A percentile compares a stretch with the other conserved stretches of the same genome.
Evolutionary conservation across 2,329 filamentous ascomycete genomes (phyloP).

Genomic region (Cladosporium cucumerinum): DNA sequence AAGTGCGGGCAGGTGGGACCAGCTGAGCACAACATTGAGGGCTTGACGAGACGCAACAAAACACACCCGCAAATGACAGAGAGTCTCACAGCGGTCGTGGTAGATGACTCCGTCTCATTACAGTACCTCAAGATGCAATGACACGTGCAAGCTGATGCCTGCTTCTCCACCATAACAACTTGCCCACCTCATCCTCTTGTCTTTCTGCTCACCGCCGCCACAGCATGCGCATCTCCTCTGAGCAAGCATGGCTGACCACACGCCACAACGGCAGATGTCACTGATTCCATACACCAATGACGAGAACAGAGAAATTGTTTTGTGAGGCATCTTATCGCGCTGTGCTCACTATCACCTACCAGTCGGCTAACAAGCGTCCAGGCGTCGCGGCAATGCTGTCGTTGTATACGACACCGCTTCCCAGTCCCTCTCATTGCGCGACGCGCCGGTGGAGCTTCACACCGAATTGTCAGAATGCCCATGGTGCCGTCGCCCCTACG

Average conservation of each 20-base stretch:
- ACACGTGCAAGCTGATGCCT: neutral
- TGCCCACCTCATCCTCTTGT: neutral
- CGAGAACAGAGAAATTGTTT: slow-evolving; percentile 67
- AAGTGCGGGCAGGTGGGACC: slow-evolving; percentile 3
- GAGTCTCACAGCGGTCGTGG: neutral
- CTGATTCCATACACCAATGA: slow-evolving; percentile 74
- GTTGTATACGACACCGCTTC: slow-evolving; percentile 87
- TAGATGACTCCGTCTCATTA: neutral
- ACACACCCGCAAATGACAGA: neutral
- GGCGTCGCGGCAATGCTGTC: slow-evolving; percentile 87
- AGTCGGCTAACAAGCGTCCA: slow-evolving; percentile 37
- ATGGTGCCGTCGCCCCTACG: slow-evolving; percentile 76
- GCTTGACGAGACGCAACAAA: neutral
- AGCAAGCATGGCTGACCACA: slow-evolving; percentile 32
- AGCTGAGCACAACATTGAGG: neutral
- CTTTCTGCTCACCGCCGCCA: slow-evolving; percentile 1
- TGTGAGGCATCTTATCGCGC: slow-evolving; percentile 55
- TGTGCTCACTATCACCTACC: neutral
- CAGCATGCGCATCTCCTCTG: slow-evolving; percentile 11
- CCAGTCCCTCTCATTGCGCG: slow-evolving; percentile 77
- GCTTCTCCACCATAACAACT: slow-evolving; percentile 1
- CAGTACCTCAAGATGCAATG: neutral
- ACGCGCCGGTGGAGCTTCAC: slow-evolving; percentile 48
- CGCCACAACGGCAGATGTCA: slow-evolving; percentile 52
- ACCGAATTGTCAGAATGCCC: slow-evolving; percentile 72